phyloP scores from a whole-genome alignment of 2,329 filamentous ascomycete species.

The Fusarium equiseti region DNA sequence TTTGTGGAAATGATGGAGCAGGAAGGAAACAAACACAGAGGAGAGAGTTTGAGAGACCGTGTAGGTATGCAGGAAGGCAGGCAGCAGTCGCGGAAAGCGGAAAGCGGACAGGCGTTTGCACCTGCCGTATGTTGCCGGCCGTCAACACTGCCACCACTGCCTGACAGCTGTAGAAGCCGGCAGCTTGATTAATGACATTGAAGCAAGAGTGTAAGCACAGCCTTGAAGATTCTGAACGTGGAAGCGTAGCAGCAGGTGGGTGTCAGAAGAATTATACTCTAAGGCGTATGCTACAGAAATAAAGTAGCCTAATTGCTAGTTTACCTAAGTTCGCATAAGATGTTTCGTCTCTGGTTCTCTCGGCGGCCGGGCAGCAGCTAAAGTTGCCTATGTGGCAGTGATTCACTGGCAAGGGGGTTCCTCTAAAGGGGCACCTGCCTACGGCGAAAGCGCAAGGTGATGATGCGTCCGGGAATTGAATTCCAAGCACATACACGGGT shows the following conservation, averaged over 20 bases:
- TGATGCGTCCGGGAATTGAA: neutral
- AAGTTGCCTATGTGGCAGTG: neutral
- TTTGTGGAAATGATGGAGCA: neutral
- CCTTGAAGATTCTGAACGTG: neutral
- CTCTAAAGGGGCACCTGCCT: neutral
- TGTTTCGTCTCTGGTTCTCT: too few relatives aligned
- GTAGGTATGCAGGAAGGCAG: neutral
- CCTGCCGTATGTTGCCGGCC: slow-evolving; percentile 18
- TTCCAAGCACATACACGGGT: neutral
- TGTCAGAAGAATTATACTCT: too few relatives aligned
- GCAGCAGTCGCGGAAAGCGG: slow-evolving; percentile 1
- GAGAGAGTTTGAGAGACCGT: neutral
- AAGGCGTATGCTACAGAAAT: too few relatives aligned
- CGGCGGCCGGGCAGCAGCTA: neutral
- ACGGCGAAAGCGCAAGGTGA: neutral
- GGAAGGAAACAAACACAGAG: neutral
- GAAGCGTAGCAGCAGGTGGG: neutral
- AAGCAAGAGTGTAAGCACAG: neutral
- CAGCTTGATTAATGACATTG: neutral
- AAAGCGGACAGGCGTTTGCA: slow-evolving; percentile 11
- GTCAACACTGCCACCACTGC: slow-evolving; percentile 12
- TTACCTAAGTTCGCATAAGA: too few relatives aligned
- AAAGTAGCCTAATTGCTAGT: too few relatives aligned
- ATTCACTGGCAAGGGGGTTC: slow-evolving; percentile 10
- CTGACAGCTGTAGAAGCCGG: neutral